These are phyloP conservation scores for Serendipita indica DNA, from an alignment of 768 basidiomycete species.

Conservation along the genomic window DNA sequence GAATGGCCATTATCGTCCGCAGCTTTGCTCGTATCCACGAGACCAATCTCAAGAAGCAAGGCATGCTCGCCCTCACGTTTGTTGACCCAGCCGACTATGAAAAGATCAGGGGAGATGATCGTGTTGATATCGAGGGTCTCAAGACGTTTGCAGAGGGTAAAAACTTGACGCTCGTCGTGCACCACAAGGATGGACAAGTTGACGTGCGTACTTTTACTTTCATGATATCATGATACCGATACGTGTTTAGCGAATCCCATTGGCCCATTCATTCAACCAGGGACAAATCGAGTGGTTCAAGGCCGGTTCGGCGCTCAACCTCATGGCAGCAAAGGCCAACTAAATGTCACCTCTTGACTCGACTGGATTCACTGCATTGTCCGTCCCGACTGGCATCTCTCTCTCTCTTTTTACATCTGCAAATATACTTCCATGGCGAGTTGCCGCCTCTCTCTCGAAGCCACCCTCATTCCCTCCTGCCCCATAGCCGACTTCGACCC, in stretches of 20 bases:
- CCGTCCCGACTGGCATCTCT: too few relatives aligned
- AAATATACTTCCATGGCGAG: too few relatives aligned
- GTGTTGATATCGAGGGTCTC: conserved; percentile 77
- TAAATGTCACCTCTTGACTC: too few relatives aligned
- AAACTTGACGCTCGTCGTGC: conserved; percentile 67
- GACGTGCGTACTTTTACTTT: conserved; percentile 33
- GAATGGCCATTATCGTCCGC: conserved; percentile 87
- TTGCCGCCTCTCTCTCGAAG: too few relatives aligned
- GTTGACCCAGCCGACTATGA: conserved; percentile 88
- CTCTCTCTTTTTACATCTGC: too few relatives aligned
- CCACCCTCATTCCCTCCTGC: too few relatives aligned
- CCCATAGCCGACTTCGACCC: too few relatives aligned
- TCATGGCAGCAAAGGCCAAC: conserved; percentile 19
- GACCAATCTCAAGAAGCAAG: conserved; percentile 99
- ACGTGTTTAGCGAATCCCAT: conserved; percentile 40
- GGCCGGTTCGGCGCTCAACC: conserved; percentile 85
- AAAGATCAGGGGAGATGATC: conserved; percentile 74
- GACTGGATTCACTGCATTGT: too few relatives aligned
- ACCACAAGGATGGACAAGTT: conserved; percentile 67
- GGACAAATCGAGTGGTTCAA: conserved; percentile 99
- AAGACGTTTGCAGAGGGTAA: conserved; percentile 83
- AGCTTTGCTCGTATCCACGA: conserved; percentile 97
- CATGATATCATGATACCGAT: conserved; percentile 15
- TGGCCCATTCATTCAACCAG: conserved; percentile 92
- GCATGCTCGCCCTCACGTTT: conserved; percentile 94